Conservation (phyloP, 768 basidiomycete genomes). For the Flagelloscypha sp. region DNA sequence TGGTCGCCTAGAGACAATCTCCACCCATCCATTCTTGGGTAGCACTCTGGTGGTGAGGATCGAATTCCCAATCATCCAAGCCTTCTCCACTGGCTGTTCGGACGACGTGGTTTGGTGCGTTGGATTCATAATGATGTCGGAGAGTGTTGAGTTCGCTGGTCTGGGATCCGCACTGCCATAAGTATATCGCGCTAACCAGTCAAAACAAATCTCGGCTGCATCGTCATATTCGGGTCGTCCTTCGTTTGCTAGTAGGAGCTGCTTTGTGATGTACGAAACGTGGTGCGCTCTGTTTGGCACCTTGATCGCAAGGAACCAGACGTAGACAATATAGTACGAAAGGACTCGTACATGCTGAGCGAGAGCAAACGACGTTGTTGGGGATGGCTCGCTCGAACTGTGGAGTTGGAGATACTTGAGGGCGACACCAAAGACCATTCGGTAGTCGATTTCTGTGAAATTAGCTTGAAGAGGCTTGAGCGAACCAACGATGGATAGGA, state of each 20-base stretch:
- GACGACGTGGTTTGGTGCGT: constrained; percentile 19
- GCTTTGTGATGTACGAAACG: constrained; percentile 78
- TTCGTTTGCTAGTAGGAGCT: constrained; percentile 81
- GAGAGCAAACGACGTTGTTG: constrained; percentile 72
- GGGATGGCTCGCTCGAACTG: constrained; percentile 47
- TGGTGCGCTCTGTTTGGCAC: constrained; percentile 74
- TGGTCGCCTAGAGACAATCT: constrained; percentile 74
- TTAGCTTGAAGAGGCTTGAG: constrained; percentile 75
- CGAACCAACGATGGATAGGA: constrained; percentile 81
- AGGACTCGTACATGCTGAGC: constrained; percentile 87
- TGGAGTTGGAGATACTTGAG: constrained; percentile 91
- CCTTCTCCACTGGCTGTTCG: constrained; percentile 52
- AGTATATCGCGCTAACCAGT: constrained; percentile 93
- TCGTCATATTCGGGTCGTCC: constrained; percentile 69
- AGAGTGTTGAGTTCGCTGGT: constrained; percentile 71
- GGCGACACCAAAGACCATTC: constrained; percentile 90
- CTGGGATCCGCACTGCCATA: constrained; percentile 92
- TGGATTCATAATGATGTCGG: constrained; percentile 69
- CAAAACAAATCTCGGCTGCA: constrained; percentile 92
- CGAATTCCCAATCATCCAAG: constrained; percentile 82
- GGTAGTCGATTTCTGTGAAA: constrained; percentile 85
- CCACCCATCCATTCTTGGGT: constrained; percentile 76
- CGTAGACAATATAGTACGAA: constrained; percentile 85
- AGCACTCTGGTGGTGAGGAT: constrained; percentile 76
- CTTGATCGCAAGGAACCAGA: constrained; percentile 89